Conservation (phyloP, 1,139 yeast genomes). For the Suhomyces choctaworum region DNA sequence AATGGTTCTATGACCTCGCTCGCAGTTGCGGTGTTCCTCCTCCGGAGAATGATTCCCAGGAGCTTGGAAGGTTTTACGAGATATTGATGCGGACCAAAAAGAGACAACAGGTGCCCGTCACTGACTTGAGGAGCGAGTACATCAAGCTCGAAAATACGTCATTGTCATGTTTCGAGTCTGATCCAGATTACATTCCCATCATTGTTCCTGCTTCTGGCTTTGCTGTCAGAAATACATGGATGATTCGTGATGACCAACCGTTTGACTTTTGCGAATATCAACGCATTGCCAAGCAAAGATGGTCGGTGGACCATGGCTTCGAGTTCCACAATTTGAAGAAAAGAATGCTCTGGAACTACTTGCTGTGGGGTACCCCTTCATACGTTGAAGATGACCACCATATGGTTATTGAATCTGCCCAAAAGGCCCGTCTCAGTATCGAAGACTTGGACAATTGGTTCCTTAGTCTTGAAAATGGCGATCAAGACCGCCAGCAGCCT, state of each 20-base stretch:
- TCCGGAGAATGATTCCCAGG: too few relatives aligned
- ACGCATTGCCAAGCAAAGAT: background rate
- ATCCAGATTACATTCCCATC: background rate
- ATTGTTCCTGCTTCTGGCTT: background rate
- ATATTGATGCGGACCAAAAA: too few relatives aligned
- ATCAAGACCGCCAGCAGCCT: background rate
- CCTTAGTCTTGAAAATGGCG: background rate
- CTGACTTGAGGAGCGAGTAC: too few relatives aligned
- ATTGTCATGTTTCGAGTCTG: background rate
- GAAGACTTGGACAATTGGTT: constrained; percentile 1
- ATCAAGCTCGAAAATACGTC: too few relatives aligned
- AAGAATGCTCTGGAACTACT: constrained; percentile 1
- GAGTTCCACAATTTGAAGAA: background rate
- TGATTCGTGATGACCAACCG: background rate
- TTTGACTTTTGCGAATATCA: background rate
- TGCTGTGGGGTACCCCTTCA: background rate
- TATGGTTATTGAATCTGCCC: background rate
- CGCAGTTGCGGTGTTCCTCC: too few relatives aligned
- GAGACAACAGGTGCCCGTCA: too few relatives aligned
- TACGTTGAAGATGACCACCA: background rate
- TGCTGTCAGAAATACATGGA: background rate
- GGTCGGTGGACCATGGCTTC: background rate
- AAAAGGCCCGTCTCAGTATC: background rate
- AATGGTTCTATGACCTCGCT: too few relatives aligned
- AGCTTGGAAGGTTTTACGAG: too few relatives aligned